phyloP scores from a whole-genome alignment of 352 stramenopile genomes.

The Plasmopara halstedii region DNA sequence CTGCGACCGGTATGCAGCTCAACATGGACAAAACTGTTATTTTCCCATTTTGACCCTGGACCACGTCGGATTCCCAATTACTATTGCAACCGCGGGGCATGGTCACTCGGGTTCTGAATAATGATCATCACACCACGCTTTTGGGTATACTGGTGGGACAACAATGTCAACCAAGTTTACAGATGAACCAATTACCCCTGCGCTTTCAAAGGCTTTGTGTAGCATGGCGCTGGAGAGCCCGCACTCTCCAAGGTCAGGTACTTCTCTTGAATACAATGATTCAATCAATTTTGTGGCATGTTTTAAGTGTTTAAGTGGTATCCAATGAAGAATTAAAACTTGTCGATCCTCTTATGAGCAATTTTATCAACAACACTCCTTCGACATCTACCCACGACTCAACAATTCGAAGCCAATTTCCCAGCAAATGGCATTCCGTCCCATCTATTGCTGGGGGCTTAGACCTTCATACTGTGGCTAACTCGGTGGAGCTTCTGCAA shows the following conservation, averaged over 20 bases:
- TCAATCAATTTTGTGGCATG: not conserved
- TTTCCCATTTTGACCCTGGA: not conserved
- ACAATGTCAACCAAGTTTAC: not conserved
- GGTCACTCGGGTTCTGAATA: not conserved
- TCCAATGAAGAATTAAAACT: not conserved
- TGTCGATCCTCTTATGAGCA: not conserved
- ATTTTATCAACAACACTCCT: not conserved
- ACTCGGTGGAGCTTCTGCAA: not conserved
- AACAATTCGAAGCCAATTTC: not conserved
- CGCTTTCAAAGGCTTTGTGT: not conserved
- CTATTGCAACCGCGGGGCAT: not conserved
- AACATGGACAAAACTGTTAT: not conserved
- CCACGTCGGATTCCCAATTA: not conserved
- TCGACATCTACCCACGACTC: not conserved
- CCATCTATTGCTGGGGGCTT: not conserved
- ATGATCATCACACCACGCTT: not conserved
- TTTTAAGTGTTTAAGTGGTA: not conserved
- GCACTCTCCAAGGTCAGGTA: not conserved
- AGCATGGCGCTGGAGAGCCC: not conserved
- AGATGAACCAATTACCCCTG: not conserved
- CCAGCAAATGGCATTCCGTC: not conserved
- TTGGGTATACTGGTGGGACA: not conserved
- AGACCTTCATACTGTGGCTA: not conserved
- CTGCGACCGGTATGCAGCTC: not conserved
- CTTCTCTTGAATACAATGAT: not conserved